Evolutionary conservation across 2,329 filamentous ascomycete genomes (phyloP).

Genomic region (Falciphora oryzae): DNA sequence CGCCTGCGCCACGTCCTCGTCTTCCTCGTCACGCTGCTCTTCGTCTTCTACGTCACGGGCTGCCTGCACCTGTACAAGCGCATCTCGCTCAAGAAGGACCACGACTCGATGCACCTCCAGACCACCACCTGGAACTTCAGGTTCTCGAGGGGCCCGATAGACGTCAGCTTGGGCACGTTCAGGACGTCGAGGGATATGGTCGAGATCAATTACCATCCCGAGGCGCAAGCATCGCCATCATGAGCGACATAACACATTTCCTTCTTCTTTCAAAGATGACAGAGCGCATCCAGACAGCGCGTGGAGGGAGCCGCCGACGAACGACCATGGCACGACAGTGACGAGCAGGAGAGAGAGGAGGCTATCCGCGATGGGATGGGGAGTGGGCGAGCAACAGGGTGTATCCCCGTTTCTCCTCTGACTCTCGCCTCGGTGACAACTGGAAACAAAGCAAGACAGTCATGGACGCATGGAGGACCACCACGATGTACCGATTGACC

Average conservation of each 20-base stretch:
- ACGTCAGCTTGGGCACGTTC: conserved; percentile 7
- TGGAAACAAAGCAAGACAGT: background rate
- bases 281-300: background rate
- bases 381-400: background rate
- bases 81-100: conserved; percentile 10
- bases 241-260: background rate
- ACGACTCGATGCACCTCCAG: conserved; percentile 7
- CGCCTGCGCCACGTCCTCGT: conserved; percentile 1
- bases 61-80: conserved; percentile 10
- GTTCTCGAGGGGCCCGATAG: conserved; percentile 9
- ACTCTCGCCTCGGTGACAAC: background rate
- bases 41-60: conserved; percentile 8
- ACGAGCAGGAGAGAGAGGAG: background rate
- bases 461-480: background rate
- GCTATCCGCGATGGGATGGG: background rate
- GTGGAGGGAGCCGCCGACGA: background rate
- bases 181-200: conserved; percentile 5
- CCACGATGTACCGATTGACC: background rate
- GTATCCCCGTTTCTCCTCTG: background rate
- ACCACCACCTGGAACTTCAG: conserved; percentile 10
- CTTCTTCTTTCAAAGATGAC: background rate
- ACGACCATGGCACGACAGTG: background rate
- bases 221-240: background rate
- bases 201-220: conserved; percentile 6
- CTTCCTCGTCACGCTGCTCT: background rate